Evolutionary conservation across 371 early-diverging fungal genomes (phyloP), one percentile per base, ranked within the genome.

Genomic region (Mucor plumbeus): DNA sequence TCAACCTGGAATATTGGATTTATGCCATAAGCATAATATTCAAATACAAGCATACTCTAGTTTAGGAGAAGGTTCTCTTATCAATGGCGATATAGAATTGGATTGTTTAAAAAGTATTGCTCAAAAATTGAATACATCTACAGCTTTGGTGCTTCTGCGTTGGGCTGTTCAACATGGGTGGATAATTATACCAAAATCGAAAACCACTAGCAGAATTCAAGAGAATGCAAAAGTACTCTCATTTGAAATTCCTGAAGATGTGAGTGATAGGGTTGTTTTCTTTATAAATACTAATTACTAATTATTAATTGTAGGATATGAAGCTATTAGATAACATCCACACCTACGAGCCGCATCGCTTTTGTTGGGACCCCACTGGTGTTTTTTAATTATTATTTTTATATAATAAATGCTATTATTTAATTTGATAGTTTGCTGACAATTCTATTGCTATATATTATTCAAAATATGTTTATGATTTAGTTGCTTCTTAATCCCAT

Each of bases 21-120:
- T 79, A 1, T 85, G 85, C 21, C 34, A 62, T 8, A 14, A 77
- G 38, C 57, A 84, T 48, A 60, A 64, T 0, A 84, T 84, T 9
- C 81, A 81, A 17, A 82, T 95, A 6, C 91, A 95, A 64, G 97
- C 95, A 0, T 99, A 98, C 73, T 94, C 95, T 4, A 91, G 92
- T 66, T 82, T 98, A 5, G 99, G 99, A 0, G 95, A 95, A 77
- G 93, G 94, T 0, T 70, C 72, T 4, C 73, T 94, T 0, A 67
- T 93, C 13, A 74, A 81, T 8, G 85, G 82, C 7, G 59, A 68
- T 10, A 38, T 69, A 13, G 15, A 38, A 4, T 8, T 73, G 4
- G 58, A 56, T 13, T 68, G 69, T 54, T 61, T 91, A 13, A 59
- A 75, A 4, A 61, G 14, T 0, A 71, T 91, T 41, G 79, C 85